Conservation (phyloP, 345 rosid genomes). For the Eucalyptus guilfoylei region DNA sequence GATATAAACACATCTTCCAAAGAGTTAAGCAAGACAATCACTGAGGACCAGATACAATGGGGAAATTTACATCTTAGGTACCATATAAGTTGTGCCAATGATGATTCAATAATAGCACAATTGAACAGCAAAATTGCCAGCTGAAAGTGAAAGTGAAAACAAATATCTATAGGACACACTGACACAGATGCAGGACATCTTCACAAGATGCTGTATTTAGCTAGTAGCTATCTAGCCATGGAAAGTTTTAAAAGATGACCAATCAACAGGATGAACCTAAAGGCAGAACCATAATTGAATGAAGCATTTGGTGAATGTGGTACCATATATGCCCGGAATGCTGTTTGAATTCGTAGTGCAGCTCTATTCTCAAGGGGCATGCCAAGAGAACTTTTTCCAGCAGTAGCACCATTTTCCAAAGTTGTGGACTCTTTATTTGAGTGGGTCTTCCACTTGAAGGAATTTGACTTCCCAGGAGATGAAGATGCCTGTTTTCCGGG, state of each 20-base stretch:
- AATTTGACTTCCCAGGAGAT: conserved; percentile 41
- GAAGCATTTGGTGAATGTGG: neutral
- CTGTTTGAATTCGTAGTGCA: conserved; percentile 59
- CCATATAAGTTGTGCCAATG: neutral
- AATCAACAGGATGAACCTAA: neutral
- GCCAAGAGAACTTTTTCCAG: conserved; percentile 9
- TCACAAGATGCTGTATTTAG: neutral
- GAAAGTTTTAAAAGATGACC: neutral
- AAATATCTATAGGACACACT: neutral
- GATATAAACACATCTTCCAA: neutral
- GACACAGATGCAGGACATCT: neutral
- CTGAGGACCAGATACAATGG: neutral
- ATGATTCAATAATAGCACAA: neutral
- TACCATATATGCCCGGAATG: conserved; percentile 73
- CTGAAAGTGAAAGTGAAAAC: neutral
- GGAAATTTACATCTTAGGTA: neutral
- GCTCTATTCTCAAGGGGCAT: conserved; percentile 45
- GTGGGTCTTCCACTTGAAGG: conserved; percentile 45
- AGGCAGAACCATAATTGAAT: neutral
- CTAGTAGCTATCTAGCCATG: neutral
- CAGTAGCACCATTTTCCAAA: neutral
- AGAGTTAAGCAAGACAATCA: neutral
- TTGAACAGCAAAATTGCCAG: too few relatives aligned
- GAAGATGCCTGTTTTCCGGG: conserved; percentile 30
- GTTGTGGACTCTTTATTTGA: conserved; percentile 6